These are phyloP conservation scores for Penicillium coffeae DNA, from an alignment of 495 filamentous ascomycete species.

Conservation along the genomic window DNA sequence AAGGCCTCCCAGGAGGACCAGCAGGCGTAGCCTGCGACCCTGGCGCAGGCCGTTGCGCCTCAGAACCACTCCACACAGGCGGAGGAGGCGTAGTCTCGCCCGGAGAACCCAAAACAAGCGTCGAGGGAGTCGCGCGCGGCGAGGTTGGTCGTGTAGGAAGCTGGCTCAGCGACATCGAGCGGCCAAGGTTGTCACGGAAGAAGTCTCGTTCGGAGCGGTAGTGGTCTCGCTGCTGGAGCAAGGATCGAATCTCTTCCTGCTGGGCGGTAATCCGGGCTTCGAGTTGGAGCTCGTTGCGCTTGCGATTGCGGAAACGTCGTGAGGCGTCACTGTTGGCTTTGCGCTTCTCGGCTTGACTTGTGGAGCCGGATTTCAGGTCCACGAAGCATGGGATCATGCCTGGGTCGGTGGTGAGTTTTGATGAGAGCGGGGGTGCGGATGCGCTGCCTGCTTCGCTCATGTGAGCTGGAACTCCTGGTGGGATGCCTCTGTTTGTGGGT, in stretches of 20 bases:
- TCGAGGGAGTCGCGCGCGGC: conserved; percentile 18
- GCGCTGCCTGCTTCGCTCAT: conserved; percentile 30
- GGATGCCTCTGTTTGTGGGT: conserved; percentile 21
- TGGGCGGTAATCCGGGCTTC: conserved; percentile 54
- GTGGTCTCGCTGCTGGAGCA: conserved; percentile 51
- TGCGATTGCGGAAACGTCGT: conserved; percentile 81
- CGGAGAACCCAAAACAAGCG: conserved; percentile 3
- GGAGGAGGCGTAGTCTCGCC: conserved; percentile 5
- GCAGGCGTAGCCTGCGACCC: conserved; percentile 8
- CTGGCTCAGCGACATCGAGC: conserved; percentile 44
- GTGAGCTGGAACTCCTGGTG: conserved; percentile 24
- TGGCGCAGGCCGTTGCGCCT: conserved; percentile 1
- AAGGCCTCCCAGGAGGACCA: conserved; percentile 1
- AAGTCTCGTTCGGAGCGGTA: conserved; percentile 61
- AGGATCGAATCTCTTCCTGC: conserved; percentile 51
- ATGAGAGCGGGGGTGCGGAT: too few species aligned
- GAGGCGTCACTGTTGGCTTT: conserved; percentile 93
- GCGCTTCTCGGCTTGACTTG: conserved; percentile 83
- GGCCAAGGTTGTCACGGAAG: conserved; percentile 58
- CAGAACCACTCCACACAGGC: conserved; percentile 9
- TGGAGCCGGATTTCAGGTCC: conserved; percentile 77
- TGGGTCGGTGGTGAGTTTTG: conserved; percentile 4
- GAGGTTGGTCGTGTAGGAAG: conserved; percentile 42
- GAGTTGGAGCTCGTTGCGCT: conserved; percentile 81
- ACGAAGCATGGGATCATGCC: conserved; percentile 59